These are phyloP conservation scores for Chlorophyllum brunneum DNA, from an alignment of 768 basidiomycete genomes.

Conservation along the genomic window DNA sequence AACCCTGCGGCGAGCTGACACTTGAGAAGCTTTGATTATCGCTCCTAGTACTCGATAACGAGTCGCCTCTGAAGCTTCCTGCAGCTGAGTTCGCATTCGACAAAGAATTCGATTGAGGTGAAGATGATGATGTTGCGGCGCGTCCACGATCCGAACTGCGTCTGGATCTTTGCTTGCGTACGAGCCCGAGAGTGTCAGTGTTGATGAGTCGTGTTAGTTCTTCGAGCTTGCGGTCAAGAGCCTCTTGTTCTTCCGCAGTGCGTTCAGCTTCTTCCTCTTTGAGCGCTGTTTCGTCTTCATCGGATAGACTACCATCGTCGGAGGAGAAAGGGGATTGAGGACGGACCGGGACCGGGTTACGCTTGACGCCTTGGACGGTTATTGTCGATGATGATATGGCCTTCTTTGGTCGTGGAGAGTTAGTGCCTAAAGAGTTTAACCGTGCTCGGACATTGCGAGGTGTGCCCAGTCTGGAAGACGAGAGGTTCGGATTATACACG, in stretches of 20 bases:
- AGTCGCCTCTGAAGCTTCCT: slow-evolving; percentile 33
- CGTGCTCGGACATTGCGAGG: slow-evolving; percentile 68
- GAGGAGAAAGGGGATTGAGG: slow-evolving; percentile 51
- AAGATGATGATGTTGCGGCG: slow-evolving; percentile 16
- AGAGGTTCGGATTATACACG: slow-evolving; percentile 29
- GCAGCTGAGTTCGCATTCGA: slow-evolving; percentile 27
- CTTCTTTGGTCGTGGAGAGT: slow-evolving; percentile 50
- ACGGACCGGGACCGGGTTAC: slow-evolving; percentile 32
- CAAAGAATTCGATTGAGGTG: slow-evolving; percentile 22
- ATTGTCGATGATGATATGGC: slow-evolving; percentile 65
- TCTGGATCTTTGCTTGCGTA: slow-evolving; percentile 36
- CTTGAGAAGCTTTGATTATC: slow-evolving; percentile 74
- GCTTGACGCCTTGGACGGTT: slow-evolving; percentile 57
- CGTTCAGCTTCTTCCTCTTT: slow-evolving; percentile 71
- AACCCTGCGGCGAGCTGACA: slow-evolving; percentile 66
- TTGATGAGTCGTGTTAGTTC: slow-evolving; percentile 73
- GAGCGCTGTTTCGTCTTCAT: slow-evolving; percentile 52
- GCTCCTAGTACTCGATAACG: slow-evolving; percentile 43
- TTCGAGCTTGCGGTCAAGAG: slow-evolving; percentile 61
- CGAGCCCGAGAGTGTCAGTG: slow-evolving; percentile 67
- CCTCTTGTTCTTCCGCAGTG: slow-evolving; percentile 62
- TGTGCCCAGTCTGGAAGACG: slow-evolving; percentile 44
- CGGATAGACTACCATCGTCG: slow-evolving; percentile 46
- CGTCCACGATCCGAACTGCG: slow-evolving; percentile 42
- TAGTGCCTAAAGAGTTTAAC: slow-evolving; percentile 61